Evolutionary conservation across 768 basidiomycete species (phyloP).

Genomic region (Amanita subjunquillea): DNA sequence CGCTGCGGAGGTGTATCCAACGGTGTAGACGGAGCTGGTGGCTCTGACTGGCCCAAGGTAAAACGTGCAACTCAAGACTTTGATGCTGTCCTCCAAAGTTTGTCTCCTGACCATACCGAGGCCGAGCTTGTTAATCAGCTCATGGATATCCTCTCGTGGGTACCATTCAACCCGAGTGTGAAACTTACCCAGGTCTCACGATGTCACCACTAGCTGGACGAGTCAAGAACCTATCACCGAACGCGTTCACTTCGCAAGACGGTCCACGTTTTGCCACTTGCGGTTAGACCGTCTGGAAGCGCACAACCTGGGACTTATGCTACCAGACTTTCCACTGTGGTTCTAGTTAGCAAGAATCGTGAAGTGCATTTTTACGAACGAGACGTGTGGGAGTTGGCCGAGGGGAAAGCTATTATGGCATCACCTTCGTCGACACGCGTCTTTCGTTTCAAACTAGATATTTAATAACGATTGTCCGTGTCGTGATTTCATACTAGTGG

Average conservation of each 20-base stretch:
- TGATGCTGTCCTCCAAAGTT: slow-evolving; percentile 26
- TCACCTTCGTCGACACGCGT: slow-evolving; percentile 35
- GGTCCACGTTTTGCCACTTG: slow-evolving; percentile 51
- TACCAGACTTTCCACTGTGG: slow-evolving; percentile 64
- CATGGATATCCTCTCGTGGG: slow-evolving; percentile 64
- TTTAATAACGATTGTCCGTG: slow-evolving; percentile 2
- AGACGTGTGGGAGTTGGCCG: slow-evolving; percentile 48
- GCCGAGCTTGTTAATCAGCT: slow-evolving; percentile 44
- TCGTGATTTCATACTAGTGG: slow-evolving; percentile 6
- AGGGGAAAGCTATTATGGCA: slow-evolving; percentile 28
- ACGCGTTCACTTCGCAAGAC: slow-evolving; percentile 46
- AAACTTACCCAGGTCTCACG: slow-evolving; percentile 7
- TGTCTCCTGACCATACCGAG: slow-evolving; percentile 32
- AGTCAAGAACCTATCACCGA: slow-evolving; percentile 32
- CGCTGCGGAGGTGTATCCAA: slow-evolving; percentile 61
- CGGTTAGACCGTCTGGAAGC: slow-evolving; percentile 19
- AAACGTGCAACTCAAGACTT: slow-evolving; percentile 43
- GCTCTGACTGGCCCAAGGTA: slow-evolving; percentile 67
- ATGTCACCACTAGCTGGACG: slow-evolving; percentile 29
- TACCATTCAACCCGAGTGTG: slow-evolving; percentile 14
- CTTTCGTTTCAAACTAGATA: slow-evolving; percentile 37
- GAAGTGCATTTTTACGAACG: slow-evolving; percentile 60
- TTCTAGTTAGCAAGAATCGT: slow-evolving; percentile 54
- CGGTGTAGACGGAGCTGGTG: slow-evolving; percentile 56
- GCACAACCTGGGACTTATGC: slow-evolving; percentile 33